Evolutionary conservation across 2,329 filamentous ascomycete genomes (phyloP), one percentile per base, ranked within the genome.

Genomic region (Pezicula rhizophila): DNA sequence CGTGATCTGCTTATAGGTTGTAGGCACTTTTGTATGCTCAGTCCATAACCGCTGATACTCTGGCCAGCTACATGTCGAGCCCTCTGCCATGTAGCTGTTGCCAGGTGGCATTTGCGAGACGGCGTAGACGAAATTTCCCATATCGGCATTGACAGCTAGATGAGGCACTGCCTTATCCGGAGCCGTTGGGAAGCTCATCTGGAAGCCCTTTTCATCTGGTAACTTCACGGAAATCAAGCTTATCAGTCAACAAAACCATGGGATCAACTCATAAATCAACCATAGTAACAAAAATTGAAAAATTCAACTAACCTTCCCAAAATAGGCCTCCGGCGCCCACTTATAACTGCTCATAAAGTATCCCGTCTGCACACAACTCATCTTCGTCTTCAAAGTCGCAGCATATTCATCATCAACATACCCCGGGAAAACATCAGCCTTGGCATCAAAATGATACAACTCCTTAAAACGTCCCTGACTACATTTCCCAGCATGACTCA

Each of bases 391-490:
- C 28, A 79, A 58, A 31, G 28, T 10, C 4, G 55, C 57, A 0
- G 73, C 71, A 52, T 76, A 67, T 4, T 58, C 69, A 2, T 66
- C 65, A 8, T 63, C 52, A 3, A 76, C 72, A 38, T 77, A 76
- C 11, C 61, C 53, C 3, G 51, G 45, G 25, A 75, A 76, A 14
- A 75, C 59, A 40, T 76, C 74, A 1, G 76, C 76, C 61, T 80
- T 79, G 7, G 69, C 58, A 57, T 79, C 75, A 47, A 71, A 76
- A 56, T 77, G 75, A 53, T 78, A 79, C 47, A 78, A 52, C 53
- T 78, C 70, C n/a, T 59, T 66, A 47, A 70, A 69, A 35, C 58
- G 64, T 0, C 76, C 76, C 1, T 61, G 59, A 50, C 73, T 79
- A 53, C 70, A 73, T 44, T 69, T 70, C 8, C 52, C 57, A 0